Base-by-base conservation (phyloP, 164 flowering plant genomes). In the Chimonanthus praecox region DNA sequence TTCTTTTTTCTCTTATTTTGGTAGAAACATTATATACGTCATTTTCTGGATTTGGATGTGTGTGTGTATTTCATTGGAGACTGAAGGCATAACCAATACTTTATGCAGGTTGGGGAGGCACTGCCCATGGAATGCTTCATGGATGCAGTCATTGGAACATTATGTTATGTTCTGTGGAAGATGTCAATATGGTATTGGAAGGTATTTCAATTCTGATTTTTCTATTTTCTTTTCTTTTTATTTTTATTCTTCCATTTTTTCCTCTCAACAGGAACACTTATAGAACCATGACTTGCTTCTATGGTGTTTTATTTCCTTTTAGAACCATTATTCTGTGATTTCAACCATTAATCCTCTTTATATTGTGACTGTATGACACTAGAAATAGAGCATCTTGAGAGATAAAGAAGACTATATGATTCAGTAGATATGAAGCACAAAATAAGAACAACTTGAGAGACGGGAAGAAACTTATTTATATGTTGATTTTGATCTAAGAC, bases 141-240 rank as follows among this genome's bases (percentile, higher is more conserved):
- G 78, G 97, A 94, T 85, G 97, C 88, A 13, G 96, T 92, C 60
- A 76, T 94, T 73, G 98, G 95, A 72, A 92, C 98, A n/a, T 94
- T 64, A 97, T 94, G 4, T 71, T 94, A 45, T 94, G 98, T 78
- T 92, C 97, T 43, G 98, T 94, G 13, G 75, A 80, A 49, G 90
- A 92, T 84, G 94, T 94, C 58, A 58, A 77, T 66, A 63, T 62
- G 78, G 77, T 93, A 65, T 80, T 94, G 64, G 80, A 86, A 83
- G 98, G 98, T 90, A 84, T 73, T 46, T 63, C 5, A 51, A 21
- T n/a, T 61, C 60, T 54, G 60, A 4, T 11, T 10, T 10, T 33
- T 13, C 15, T 9, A 54, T 13, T 54, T n/a, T 11, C 60, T 54
- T 54, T 54, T 54, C n/a, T 33, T 54, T 54, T 54, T 54, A 54